These are phyloP conservation scores for Macrophomina phaseolina DNA, from an alignment of 2,329 filamentous ascomycete genomes.

Conservation along the genomic window DNA sequence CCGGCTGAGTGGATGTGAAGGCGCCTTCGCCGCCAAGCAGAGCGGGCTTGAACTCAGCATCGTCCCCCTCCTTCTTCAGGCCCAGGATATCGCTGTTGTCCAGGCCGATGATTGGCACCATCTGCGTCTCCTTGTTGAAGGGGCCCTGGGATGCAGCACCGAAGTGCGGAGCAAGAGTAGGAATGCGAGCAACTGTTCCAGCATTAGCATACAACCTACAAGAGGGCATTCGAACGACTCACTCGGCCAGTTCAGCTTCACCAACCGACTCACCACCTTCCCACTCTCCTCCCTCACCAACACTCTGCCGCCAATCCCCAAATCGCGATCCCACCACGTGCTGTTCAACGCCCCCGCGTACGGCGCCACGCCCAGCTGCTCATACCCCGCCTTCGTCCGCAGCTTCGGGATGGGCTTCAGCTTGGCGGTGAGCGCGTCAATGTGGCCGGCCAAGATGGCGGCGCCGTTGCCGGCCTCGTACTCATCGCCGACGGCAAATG, in stretches of 20 bases:
- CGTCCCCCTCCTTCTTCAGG: constrained; percentile 32
- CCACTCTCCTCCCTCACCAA: constrained; percentile 76
- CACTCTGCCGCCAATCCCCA: constrained; percentile 88
- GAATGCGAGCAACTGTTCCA: constrained; percentile 74
- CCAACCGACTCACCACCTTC: constrained; percentile 80
- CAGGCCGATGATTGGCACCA: constrained; percentile 90
- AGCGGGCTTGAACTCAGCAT: constrained; percentile 45
- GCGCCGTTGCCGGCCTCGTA: constrained; percentile 87
- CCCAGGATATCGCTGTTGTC: constrained; percentile 68
- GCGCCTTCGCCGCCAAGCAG: constrained; percentile 67
- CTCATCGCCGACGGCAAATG: constrained; percentile 79
- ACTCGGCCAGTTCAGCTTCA: constrained; percentile 91
- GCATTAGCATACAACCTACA: constrained; percentile 23
- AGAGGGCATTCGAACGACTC: constrained; percentile 33
- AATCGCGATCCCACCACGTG: constrained; percentile 97
- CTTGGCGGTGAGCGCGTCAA: constrained; percentile 88
- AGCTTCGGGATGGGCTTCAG: constrained; percentile 90
- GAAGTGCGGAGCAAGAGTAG: constrained; percentile 93
- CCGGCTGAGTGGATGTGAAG: constrained; percentile 84
- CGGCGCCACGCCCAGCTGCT: constrained; percentile 88
- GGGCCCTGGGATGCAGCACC: constrained; percentile 70
- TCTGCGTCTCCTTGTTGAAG: constrained; percentile 88
- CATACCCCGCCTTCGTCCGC: constrained; percentile 81
- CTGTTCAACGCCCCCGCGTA: constrained; percentile 86
- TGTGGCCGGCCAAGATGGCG: constrained; percentile 87